Evolutionary conservation across 129 eudicot species (phyloP).

Genomic region (Flaveria trinervia): DNA sequence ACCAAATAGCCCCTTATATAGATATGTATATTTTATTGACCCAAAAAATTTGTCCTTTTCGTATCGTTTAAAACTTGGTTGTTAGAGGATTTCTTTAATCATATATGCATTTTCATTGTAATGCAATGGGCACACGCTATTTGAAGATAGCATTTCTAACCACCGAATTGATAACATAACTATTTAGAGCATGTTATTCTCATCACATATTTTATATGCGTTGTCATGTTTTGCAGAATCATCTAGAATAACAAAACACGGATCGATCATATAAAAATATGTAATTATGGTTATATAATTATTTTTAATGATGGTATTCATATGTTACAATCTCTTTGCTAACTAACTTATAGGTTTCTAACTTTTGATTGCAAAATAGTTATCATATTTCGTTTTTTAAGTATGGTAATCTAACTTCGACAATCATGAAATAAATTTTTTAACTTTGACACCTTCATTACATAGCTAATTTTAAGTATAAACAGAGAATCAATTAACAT

Average conservation of each 20-base stretch:
- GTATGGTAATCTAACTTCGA: not conserved
- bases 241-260: not conserved
- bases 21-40: too few species aligned
- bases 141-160: conserved; percentile 23
- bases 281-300: not conserved
- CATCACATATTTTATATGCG: not conserved
- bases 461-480: too few species aligned
- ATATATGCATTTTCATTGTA: not conserved
- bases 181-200: not conserved
- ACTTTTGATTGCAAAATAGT: not conserved
- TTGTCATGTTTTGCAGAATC: not conserved
- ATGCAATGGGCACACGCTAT: conserved; percentile 23
- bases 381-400: not conserved
- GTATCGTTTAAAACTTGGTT: conserved; percentile 24
- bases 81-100: conserved; percentile 18
- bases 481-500: too few species aligned
- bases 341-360: not conserved
- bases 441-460: not conserved
- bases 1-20: too few species aligned
- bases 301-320: not conserved
- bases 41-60: conserved; percentile 23
- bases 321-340: not conserved
- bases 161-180: not conserved
- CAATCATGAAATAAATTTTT: not conserved
- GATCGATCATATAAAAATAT: not conserved